Base-by-base conservation (phyloP, 805 yeast species). In the Tetrapisispora namnaoensis region DNA sequence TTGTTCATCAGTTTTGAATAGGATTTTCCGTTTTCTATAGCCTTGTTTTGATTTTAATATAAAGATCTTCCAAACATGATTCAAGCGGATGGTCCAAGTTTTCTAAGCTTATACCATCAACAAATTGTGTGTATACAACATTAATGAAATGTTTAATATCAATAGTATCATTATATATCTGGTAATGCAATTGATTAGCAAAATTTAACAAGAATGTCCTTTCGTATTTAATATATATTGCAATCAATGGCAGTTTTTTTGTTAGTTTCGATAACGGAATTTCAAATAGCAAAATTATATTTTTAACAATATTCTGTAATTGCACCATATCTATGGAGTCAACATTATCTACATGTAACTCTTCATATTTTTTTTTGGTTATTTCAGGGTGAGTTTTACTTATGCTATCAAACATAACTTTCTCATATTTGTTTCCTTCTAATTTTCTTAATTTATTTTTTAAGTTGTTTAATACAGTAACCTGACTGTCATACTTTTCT, bases 231-330 rank as follows among this genome's bases (percentile, higher is more conserved):
- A 65, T 49, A 22, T 55, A 52, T 2, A 54, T 50, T 3, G 58
- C 60, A 14, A 68, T 56, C 9, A 56, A 48, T 3, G 68, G 61
- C 13, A 68, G 55, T 37, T 53, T 50, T 21, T 54, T 50, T 37
- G 62, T 59, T 16, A 65, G 50, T 42, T 64, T 56, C n/a, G 62
- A 45, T 44, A 54, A 66, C 20, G 71, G 68, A 18, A 67, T 60
- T 17, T 59, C 59, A 41, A 68, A 57, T 37, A 63, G 54, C 8
- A 68, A 51, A 46, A 69, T 55, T 9, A 68, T 51, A 53, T 68
- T 67, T 49, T 68, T 69, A 30, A 68, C 54, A 8, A 61, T 52
- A 53, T 68, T 69, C 28, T 66, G 70, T 16, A 68, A 57, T 28
- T 62, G 57, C 1, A 59, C 54, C 53, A 61, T 44, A 21, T 63